phyloP scores from a whole-genome alignment of 129 eudicot genomes.

The Centella asiatica region DNA sequence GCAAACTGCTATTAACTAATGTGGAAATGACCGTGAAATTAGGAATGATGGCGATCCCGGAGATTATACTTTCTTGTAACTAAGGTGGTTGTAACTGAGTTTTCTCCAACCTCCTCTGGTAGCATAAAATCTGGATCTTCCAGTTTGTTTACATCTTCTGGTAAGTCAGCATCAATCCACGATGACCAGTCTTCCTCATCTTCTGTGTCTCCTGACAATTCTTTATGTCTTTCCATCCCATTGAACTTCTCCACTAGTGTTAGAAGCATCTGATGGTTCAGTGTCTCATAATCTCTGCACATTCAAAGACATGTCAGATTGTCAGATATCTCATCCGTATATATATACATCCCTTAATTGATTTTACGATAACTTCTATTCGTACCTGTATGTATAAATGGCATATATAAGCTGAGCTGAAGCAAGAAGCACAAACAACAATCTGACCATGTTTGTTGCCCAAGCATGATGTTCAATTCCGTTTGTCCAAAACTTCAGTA shows the following conservation, averaged over 20 bases:
- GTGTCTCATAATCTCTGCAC: slow-evolving; percentile 57
- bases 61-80: not conserved
- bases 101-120: not conserved
- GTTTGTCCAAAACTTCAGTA: slow-evolving; percentile 32
- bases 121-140: not conserved
- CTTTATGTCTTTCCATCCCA: slow-evolving; percentile 23
- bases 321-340: not conserved
- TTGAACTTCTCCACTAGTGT: slow-evolving; percentile 51
- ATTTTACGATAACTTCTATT: not conserved
- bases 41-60: not conserved
- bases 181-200: slow-evolving; percentile 52
- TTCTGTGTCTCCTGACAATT: slow-evolving; percentile 28
- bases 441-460: slow-evolving; percentile 35
- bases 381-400: slow-evolving; percentile 61
- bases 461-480: slow-evolving; percentile 40
- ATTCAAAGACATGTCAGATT: not conserved
- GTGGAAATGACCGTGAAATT: too few relatives aligned
- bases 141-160: slow-evolving; percentile 54
- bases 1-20: too few relatives aligned
- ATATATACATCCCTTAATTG: not conserved
- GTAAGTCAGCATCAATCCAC: slow-evolving; percentile 54
- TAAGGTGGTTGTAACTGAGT: not conserved
- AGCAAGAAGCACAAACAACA: slow-evolving; percentile 33
- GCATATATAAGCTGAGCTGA: slow-evolving; percentile 49
- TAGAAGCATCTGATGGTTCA: slow-evolving; percentile 51